Base-by-base conservation (phyloP, 106 monocot genomes). In the Cymbidium sinense region DNA sequence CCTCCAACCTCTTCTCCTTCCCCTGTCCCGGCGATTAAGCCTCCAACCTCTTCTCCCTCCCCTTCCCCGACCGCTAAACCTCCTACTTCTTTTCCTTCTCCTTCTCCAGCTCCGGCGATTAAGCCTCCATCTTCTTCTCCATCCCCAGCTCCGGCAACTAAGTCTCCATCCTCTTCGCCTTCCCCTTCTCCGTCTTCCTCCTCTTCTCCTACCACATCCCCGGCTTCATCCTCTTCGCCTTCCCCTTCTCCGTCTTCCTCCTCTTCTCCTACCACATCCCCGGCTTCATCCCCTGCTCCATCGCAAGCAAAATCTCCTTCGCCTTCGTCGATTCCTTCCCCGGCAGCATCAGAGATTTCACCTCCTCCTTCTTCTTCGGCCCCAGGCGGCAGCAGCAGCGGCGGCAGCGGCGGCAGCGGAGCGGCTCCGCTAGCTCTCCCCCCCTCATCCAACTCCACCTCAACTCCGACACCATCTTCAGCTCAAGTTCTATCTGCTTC, bases 61-160 rank as follows among this genome's bases (percentile, higher is more conserved):
- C 11, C 70, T 21, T 15, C 79, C n/a, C 44, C 79, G 8, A 7
- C 50, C 1, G 5, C 34, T 70, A 25, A 17, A 12, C 13, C 77
- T 28, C 21, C 64, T 4, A 7, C 64, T 11, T 28, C 64, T 7
- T 61, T 65, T 23, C 37, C 77, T 36, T 27, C 64, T 7, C n/a
- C 52, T 52, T 12, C 31, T 18, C 34, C 15, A 29, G 19, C 0
- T 77, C 44, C 9, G 7, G 18, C 58, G 0, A 17, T 79, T 15
- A 41, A 72, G 28, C 67, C 88, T 12, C 41, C 82, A 5, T 35
- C 72, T 61, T 5, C 80, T 28, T 39, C 85, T 23, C 61, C 70
- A 13, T 7, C 50, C 37, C n/a, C 7, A 2, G 8, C 67, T 0
- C 30, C 34, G 8, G 13, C 1, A 0, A 17, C 51, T 11, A 7